Percentiles rank a stretch among this genome's conserved stretches.
Conservation (phyloP, 176 grass and related monocot species). For the Lolium multiflorum region DNA sequence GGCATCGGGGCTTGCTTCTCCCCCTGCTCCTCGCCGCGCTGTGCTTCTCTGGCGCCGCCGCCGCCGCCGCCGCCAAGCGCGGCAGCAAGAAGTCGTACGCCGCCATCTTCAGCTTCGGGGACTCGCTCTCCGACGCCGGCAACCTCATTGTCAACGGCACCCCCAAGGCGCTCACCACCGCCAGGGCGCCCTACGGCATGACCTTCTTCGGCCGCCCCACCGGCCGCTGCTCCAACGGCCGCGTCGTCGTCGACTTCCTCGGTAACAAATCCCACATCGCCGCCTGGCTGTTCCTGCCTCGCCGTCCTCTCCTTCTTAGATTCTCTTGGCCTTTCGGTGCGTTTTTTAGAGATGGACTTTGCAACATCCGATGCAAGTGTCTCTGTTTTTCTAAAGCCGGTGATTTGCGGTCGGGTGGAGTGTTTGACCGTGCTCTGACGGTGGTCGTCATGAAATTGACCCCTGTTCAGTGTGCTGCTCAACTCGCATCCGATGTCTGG, state of each 20-base stretch:
- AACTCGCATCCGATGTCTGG: not conserved
- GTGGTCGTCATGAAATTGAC: conserved; percentile 50
- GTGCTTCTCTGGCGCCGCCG: not conserved
- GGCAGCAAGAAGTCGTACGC: conserved; percentile 52
- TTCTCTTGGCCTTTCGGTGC: not conserved
- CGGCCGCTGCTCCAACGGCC: conserved; percentile 74
- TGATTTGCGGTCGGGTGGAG: conserved; percentile 25
- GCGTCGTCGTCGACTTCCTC: conserved; percentile 75
- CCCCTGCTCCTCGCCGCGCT: conserved; percentile 8
- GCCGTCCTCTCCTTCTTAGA: not conserved
- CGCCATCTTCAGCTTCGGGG: conserved; percentile 80
- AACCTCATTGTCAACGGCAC: conserved; percentile 66
- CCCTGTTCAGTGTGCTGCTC: conserved; percentile 20
- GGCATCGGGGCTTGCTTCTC: conserved; percentile 3
- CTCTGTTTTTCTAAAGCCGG: conserved; percentile 31
- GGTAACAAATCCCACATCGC: conserved; percentile 41
- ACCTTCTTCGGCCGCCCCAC: conserved; percentile 69
- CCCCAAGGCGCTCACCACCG: conserved; percentile 60
- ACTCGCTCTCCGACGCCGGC: conserved; percentile 79
- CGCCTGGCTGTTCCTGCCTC: not conserved
- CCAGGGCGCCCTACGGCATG: conserved; percentile 57
- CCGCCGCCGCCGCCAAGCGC: conserved; percentile 28
- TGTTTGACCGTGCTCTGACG: conserved; percentile 53
- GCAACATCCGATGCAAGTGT: conserved; percentile 4
- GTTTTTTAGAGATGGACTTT: not conserved